A percentile compares a stretch with the other conserved stretches of the same genome.
Conservation (phyloP, 495 filamentous ascomycete species). For the Podospora conica region DNA sequence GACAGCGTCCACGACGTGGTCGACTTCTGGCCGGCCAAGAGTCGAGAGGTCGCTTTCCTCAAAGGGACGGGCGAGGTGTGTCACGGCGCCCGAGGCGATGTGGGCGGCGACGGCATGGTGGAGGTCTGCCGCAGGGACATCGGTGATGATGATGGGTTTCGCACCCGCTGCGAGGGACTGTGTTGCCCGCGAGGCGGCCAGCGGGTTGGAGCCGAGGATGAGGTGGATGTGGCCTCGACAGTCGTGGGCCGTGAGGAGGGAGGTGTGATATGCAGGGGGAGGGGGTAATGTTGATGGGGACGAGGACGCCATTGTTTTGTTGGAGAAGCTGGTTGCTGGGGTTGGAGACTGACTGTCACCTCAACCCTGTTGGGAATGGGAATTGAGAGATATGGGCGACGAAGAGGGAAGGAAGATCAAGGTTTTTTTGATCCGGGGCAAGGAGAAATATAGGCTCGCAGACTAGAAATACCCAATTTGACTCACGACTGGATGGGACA, state of each 20-base stretch:
- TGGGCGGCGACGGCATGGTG: constrained; percentile 70
- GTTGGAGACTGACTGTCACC: not conserved
- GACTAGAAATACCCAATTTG: not conserved
- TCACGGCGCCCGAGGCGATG: constrained; percentile 63
- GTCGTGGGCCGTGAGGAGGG: constrained; percentile 74
- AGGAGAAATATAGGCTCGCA: not conserved
- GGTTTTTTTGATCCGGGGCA: not conserved
- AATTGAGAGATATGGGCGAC: not conserved
- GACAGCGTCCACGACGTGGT: constrained; percentile 77
- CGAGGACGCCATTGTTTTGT: constrained; percentile 14
- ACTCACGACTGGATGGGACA: not conserved
- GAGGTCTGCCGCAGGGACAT: constrained; percentile 48
- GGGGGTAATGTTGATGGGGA: constrained; percentile 6
- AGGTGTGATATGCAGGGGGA: constrained; percentile 24
- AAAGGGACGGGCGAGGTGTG: constrained; percentile 67
- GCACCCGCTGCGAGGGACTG: constrained; percentile 85
- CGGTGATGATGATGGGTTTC: constrained; percentile 74
- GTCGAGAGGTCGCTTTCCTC: constrained; percentile 66
- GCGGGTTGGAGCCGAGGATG: constrained; percentile 76
- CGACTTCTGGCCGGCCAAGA: constrained; percentile 73
- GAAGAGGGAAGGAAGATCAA: not conserved
- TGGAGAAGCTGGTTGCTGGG: not conserved
- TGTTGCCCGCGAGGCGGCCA: constrained; percentile 74
- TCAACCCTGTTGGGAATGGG: not conserved
- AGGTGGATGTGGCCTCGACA: constrained; percentile 74